Evolutionary conservation across 352 stramenopile genomes (phyloP), one percentile per base, ranked within the genome.

Genomic region (Pythium dissimile): DNA sequence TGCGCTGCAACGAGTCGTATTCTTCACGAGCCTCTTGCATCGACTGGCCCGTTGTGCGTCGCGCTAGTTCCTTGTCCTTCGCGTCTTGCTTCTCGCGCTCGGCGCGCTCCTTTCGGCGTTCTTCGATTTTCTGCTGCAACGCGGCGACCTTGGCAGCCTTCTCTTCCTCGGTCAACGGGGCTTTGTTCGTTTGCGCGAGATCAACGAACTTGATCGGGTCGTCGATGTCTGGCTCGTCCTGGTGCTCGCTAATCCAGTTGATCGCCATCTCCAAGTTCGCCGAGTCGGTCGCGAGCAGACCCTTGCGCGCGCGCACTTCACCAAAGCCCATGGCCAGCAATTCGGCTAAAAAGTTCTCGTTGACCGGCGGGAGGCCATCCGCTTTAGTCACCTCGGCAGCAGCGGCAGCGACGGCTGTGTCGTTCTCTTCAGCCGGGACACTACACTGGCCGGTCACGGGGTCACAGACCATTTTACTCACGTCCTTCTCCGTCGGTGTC

Each of bases 221-320:
- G 48, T 97, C 88, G 57, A 97, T 95, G 67, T 95, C 85, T 0
- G 71, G 59, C 37, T 97, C 90, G 15, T 96, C 88, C 59, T 95
- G 79, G 61, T 96, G 88, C 52, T 95, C 85, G 34, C 81, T 80
- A 46, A 96, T 67, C 89, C 89, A 97, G 50, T 92, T 86, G 46
- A 97, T 81, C 0, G 86, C 84, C 20, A 78, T 52, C 39, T 97
- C 88, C 21, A 97, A 32, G 16, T 70, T 74, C 13, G 81, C 70
- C 15, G 71, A 86, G 28, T 92, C 82, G 18, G 84, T 93, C 31
- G 84, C 86, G 49, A 95, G 64, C 54, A 97, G 68, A 27, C 83
- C 85, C 63, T 96, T 96, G 52, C 83, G 80, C 2, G 77, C 80
- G 10, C 77, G 80, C 9, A 96, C 60, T 44, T 94, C 86, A 10